Percentiles rank a stretch among this genome's conserved stretches.
Evolutionary conservation across 2,329 filamentous ascomycete species (phyloP).

Genomic region (Hypoxylon sp.): DNA sequence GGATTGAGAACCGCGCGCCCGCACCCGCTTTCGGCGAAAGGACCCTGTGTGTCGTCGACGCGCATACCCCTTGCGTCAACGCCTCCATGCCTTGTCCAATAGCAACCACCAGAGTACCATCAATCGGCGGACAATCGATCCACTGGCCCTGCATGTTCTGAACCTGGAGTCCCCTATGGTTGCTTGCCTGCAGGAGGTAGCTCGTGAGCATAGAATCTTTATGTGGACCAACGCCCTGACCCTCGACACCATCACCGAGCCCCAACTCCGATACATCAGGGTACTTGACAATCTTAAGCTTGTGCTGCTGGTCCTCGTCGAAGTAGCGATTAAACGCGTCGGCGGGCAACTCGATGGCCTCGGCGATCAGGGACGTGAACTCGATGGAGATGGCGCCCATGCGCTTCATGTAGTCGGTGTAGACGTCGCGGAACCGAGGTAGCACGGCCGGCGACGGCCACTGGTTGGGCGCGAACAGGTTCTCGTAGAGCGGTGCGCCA

Average conservation of each 20-base stretch:
- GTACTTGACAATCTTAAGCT: conserved; percentile 91
- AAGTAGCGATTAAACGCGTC: conserved; percentile 85
- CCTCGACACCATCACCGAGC: conserved; percentile 58
- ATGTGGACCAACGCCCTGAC: conserved; percentile 81
- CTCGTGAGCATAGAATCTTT: conserved; percentile 88
- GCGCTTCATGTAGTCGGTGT: conserved; percentile 80
- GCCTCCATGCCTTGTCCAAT: conserved; percentile 92
- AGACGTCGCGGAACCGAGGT: conserved; percentile 77
- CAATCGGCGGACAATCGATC: conserved; percentile 85
- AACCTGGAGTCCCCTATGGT: conserved; percentile 84
- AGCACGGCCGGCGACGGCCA: conserved; percentile 78
- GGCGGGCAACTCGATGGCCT: conserved; percentile 80
- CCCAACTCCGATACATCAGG: conserved; percentile 77
- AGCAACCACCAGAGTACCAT: conserved; percentile 85
- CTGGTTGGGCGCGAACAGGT: conserved; percentile 83
- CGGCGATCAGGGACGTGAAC: conserved; percentile 86
- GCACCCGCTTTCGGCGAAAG: conserved; percentile 78
- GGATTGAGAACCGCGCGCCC: conserved; percentile 83
- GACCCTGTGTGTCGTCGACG: conserved; percentile 86
- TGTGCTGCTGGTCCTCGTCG: conserved; percentile 81
- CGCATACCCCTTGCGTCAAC: conserved; percentile 85
- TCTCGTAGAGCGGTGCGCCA: conserved; percentile 77
- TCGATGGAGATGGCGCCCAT: conserved; percentile 81
- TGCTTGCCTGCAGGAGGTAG: conserved; percentile 84
- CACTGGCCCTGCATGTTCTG: conserved; percentile 84